Conservation (phyloP, 176 grass and related monocot genomes). For the Eremochloa ophiuroides region DNA sequence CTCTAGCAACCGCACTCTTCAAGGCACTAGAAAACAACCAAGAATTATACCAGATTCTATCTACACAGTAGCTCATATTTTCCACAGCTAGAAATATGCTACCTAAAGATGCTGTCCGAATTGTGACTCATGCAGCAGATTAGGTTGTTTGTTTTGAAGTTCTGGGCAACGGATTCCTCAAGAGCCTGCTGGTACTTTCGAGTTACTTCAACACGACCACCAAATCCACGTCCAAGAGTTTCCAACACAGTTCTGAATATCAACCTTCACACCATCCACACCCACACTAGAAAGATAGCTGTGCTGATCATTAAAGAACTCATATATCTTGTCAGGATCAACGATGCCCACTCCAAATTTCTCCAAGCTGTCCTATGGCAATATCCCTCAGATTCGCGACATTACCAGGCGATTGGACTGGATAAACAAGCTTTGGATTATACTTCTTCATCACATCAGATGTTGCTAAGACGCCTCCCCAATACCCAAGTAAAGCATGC, state of each 20-base stretch:
- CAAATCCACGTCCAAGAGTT: slow-evolving; percentile 46
- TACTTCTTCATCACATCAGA: slow-evolving; percentile 49
- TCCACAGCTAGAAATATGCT: not conserved
- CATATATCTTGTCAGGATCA: slow-evolving; percentile 47
- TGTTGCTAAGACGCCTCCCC: slow-evolving; percentile 40
- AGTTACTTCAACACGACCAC: slow-evolving; percentile 48
- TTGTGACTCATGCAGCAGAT: slow-evolving; percentile 77
- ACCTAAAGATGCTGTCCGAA: slow-evolving; percentile 58
- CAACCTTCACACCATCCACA: slow-evolving; percentile 71
- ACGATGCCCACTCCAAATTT: slow-evolving; percentile 51
- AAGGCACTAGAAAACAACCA: slow-evolving; percentile 33
- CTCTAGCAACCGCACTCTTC: slow-evolving; percentile 51
- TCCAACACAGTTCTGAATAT: slow-evolving; percentile 62
- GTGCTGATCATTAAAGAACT: slow-evolving; percentile 69
- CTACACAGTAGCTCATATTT: slow-evolving; percentile 4
- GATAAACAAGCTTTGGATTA: slow-evolving; percentile 46
- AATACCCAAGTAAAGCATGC: slow-evolving; percentile 57
- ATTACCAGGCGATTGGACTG: slow-evolving; percentile 37
- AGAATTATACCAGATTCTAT: slow-evolving; percentile 7
- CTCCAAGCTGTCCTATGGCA: slow-evolving; percentile 57
- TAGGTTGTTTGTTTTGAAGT: slow-evolving; percentile 45
- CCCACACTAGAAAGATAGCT: slow-evolving; percentile 44
- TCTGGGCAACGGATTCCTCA: slow-evolving; percentile 45
- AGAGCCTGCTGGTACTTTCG: slow-evolving; percentile 54
- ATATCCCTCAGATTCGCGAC: slow-evolving; percentile 51